These are phyloP conservation scores for Dovyalis caffra DNA, from an alignment of 345 rosid genomes.

Conservation along the genomic window DNA sequence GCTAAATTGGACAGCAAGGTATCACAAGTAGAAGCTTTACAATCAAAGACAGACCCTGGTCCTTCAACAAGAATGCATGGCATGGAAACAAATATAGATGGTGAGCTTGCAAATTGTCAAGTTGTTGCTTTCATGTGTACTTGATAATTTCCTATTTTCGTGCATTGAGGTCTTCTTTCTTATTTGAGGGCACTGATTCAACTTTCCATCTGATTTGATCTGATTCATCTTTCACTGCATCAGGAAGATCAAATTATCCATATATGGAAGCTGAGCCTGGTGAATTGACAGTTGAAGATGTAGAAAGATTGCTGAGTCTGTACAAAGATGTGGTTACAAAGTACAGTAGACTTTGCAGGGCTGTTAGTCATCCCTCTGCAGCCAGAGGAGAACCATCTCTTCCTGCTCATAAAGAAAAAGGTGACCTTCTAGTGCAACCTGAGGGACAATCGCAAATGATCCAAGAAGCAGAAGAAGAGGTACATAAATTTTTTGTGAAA, in stretches of 20 bases:
- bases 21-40: slow-evolving; percentile 19
- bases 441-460: slow-evolving; percentile 2
- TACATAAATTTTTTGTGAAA: not conserved
- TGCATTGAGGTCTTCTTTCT: not conserved
- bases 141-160: not conserved
- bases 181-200: not conserved
- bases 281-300: slow-evolving; percentile 47
- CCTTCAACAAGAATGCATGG: slow-evolving; percentile 20
- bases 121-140: not conserved
- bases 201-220: not conserved
- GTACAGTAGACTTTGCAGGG: slow-evolving; percentile 35
- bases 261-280: slow-evolving; percentile 52
- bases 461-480: slow-evolving; percentile 13
- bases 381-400: slow-evolving; percentile 13
- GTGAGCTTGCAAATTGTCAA: slow-evolving; percentile 22
- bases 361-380: slow-evolving; percentile 30
- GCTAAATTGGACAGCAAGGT: slow-evolving; percentile 39
- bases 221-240: not conserved
- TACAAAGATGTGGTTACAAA: slow-evolving; percentile 58
- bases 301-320: slow-evolving; percentile 42
- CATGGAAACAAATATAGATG: slow-evolving; percentile 15
- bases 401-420: slow-evolving; percentile 13
- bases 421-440: not conserved
- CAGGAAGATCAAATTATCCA: slow-evolving; percentile 43
- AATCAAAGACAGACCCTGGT: slow-evolving; percentile 18